Percentiles rank a stretch among this genome's conserved stretches.
phyloP scores from a whole-genome alignment of 2,329 filamentous ascomycete genomes.

The Sclerotinia subarctica region DNA sequence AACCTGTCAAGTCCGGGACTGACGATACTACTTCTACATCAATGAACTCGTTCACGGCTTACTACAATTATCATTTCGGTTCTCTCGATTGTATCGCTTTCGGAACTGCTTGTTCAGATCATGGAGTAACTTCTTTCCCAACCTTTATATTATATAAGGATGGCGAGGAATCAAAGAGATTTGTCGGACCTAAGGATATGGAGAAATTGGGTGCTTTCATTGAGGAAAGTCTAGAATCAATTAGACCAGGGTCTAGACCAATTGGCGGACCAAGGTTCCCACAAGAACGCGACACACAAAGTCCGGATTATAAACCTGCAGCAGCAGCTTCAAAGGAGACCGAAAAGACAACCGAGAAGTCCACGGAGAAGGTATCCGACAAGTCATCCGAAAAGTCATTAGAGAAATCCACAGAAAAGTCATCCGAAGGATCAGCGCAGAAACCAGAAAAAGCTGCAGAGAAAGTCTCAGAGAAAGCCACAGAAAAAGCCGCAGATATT shows the following conservation, averaged over 20 bases:
- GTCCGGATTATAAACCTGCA: conserved; percentile 30
- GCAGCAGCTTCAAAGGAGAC: conserved; percentile 10
- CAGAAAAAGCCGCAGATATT: not conserved
- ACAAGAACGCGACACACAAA: conserved; percentile 58
- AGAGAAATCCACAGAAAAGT: conserved; percentile 1
- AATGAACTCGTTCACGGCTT: conserved; percentile 64
- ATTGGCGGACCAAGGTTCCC: conserved; percentile 57
- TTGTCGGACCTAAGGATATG: conserved; percentile 67
- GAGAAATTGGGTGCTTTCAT: conserved; percentile 64
- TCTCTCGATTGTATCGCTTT: conserved; percentile 82
- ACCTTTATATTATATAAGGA: conserved; percentile 78
- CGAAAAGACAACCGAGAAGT: conserved; percentile 32
- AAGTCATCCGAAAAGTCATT: not conserved
- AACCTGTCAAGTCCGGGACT: conserved; percentile 50
- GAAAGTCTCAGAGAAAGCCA: not conserved
- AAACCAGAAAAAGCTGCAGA: not conserved
- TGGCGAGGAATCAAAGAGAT: conserved; percentile 62
- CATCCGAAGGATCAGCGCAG: not conserved
- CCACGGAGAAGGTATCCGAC: not conserved
- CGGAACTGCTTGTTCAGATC: conserved; percentile 69
- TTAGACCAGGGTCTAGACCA: conserved; percentile 77
- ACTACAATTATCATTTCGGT: conserved; percentile 87
- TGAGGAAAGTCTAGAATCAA: conserved; percentile 72
- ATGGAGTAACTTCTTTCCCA: conserved; percentile 69
- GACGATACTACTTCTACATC: conserved; percentile 46